Base-by-base conservation (phyloP, 2,329 filamentous ascomycete genomes). In the Hypoxylon sp. region DNA sequence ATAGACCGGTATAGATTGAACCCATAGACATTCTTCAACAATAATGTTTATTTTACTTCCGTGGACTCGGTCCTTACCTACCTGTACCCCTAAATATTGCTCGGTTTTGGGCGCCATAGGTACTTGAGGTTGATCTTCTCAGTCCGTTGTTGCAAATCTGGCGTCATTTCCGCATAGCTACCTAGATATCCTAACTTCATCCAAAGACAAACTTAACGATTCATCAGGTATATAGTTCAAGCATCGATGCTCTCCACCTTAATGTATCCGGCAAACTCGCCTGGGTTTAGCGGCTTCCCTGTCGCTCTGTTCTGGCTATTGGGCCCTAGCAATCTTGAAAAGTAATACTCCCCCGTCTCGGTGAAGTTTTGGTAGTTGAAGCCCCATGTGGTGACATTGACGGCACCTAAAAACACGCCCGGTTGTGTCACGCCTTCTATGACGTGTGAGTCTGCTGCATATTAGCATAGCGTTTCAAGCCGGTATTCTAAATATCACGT, bases 311-410 rank as follows among this genome's bases (percentile, higher is more conserved):
- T 72, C 25, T 71, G 60, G 44, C 70, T 73, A n/a, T 71, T 70
- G 2, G 70, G 70, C 0, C 68, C 70, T 8, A 74, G 53, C 40
- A 74, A 49, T 44, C 70, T 61, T 40, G 67, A 20, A 48, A 51
- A 73, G 59, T 73, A 72, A 59, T 74, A 74, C 63, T 73, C 66
- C 27, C 70, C 68, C 14, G 68, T 66, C 56, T 70, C 66, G 25
- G 71, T 70, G 49, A 51, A 67, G 31, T 72, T 74, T 46, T 73
- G 70, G 60, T 73, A 73, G 61, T 73, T 73, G 60, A 75, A 74
- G 0, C 72, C 72, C 71, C 69, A 75, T 6, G 61, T 68, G 20
- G 70, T 74, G 20, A 70, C 51, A 55, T 73, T 72, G 25, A 68
- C 66, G 14, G 72, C 60, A 2, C 72, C 70, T 25, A 74, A 49